Conservation (phyloP, 495 filamentous ascomycete genomes). For the Daldinia childiae region DNA sequence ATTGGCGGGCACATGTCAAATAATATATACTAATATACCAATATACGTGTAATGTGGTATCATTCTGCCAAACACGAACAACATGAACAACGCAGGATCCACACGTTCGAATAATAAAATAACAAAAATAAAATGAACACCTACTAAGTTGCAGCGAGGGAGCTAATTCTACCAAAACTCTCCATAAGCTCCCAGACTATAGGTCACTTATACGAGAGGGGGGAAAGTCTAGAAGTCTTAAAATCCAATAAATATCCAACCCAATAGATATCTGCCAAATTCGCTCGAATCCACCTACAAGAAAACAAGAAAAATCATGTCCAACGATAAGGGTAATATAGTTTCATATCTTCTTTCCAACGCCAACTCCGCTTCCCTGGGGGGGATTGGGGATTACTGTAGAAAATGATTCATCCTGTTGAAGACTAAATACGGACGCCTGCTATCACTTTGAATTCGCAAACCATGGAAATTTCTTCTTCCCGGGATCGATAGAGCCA, state of each 20-base stretch:
- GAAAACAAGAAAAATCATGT: slow-evolving; percentile 5
- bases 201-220: neutral
- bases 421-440: neutral
- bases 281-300: slow-evolving; percentile 16
- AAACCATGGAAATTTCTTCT: slow-evolving; percentile 69
- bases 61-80: slow-evolving; percentile 1
- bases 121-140: neutral
- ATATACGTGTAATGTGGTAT: slow-evolving; percentile 3
- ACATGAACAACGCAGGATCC: neutral
- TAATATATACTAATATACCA: neutral
- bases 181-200: neutral
- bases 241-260: slow-evolving; percentile 12
- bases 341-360: slow-evolving; percentile 10
- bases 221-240: neutral
- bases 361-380: slow-evolving; percentile 18
- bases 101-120: slow-evolving; percentile 1
- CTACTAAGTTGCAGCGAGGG: neutral
- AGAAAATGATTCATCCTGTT: slow-evolving; percentile 2
- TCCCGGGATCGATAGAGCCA: slow-evolving; percentile 50
- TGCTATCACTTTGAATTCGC: slow-evolving; percentile 48
- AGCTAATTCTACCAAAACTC: neutral
- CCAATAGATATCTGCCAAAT: slow-evolving; percentile 3
- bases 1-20: neutral
- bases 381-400: neutral
- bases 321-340: slow-evolving; percentile 1